Base-by-base conservation (phyloP, 2,329 filamentous ascomycete species). In the Mycosphaerelloides madeirae region DNA sequence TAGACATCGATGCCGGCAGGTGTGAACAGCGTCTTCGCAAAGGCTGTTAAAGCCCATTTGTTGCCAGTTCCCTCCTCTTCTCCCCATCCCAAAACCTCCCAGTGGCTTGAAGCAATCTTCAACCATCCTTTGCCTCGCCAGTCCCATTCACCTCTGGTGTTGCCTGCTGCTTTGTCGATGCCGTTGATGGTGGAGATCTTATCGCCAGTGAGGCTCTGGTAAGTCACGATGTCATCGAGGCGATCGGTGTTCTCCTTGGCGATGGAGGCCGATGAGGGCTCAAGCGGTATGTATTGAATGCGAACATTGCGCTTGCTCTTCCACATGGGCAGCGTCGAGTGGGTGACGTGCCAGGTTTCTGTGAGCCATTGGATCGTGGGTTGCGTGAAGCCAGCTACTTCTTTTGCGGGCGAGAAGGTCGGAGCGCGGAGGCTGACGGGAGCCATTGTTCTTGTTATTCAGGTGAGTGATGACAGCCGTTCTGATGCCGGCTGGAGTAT, bases 1-100 rank as follows among this genome's bases (percentile, higher is more conserved):
- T 91, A 93, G 8, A 94, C 66, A 66, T 95, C 88, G 22, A 95
- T 59, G 0, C 88, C 88, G 44, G 87, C 85, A 51, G 84, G 84
- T 6, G 87, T 93, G 56, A 95, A 94, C 34, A 90, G 55, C 18
- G 86, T 94, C 59, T 85, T 83, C 51, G 83, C 82, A 65, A 95
- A 95, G 75, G 84, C 91, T 3, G 86, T 94, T 12, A 95, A 85
- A 1, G 79, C 80, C 85, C 86, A 95, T 28, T 68, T 55, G 76
- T 62, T 64, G 9, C 53, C 53, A 9, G 49, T 56, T 8, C 43
- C 47, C 41, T 67, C 62, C 16, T 70, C 67, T 60, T 83, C 77
- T 4, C 87, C 87, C 74, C 80, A 90, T 3, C 84, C 87, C 14
- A 94, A 66, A 2, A 93, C 69, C 72, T 95, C 86, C 88, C 88